These are phyloP conservation scores for Blastobotrys persicus DNA, from an alignment of 1,139 yeast species.

Conservation along the genomic window DNA sequence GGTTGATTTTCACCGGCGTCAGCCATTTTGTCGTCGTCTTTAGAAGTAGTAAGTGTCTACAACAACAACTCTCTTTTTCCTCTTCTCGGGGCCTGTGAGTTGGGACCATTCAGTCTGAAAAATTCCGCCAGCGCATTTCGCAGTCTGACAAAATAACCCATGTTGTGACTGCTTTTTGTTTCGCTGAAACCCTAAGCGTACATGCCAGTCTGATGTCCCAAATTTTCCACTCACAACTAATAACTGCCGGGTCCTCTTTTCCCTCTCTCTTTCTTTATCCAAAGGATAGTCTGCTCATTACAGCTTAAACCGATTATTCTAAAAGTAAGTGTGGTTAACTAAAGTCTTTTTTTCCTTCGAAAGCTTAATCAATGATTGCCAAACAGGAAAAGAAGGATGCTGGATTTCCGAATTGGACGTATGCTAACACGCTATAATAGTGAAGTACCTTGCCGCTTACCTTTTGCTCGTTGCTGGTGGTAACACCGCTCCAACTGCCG, in stretches of 20 bases:
- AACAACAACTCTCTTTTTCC: not conserved
- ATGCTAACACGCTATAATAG: slow-evolving; percentile 23
- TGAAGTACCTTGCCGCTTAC: slow-evolving; percentile 52
- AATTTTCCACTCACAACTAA: slow-evolving; percentile 12
- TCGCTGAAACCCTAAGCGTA: slow-evolving; percentile 4
- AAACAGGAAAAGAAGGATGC: not conserved
- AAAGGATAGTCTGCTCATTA: slow-evolving; percentile 58
- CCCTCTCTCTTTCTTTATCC: slow-evolving; percentile 27
- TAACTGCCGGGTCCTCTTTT: slow-evolving; percentile 27
- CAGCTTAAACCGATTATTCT: slow-evolving; percentile 63
- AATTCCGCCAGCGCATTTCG: slow-evolving; percentile 4
- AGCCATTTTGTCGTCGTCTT: slow-evolving; percentile 20
- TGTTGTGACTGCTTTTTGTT: slow-evolving; percentile 9
- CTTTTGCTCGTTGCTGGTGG: slow-evolving; percentile 48
- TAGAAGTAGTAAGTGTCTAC: not conserved
- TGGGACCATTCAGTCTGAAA: slow-evolving; percentile 6
- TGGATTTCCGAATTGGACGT: not conserved
- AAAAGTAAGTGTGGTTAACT: slow-evolving; percentile 26
- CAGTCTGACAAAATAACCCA: slow-evolving; percentile 1
- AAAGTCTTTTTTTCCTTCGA: not conserved
- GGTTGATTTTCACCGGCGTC: slow-evolving; percentile 29
- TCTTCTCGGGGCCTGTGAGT: slow-evolving; percentile 1
- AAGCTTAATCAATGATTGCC: not conserved
- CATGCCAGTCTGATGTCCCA: slow-evolving; percentile 10
- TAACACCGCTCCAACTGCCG: slow-evolving; percentile 77